Base-by-base conservation (phyloP, 768 basidiomycete species). In the Melanogaster broomeanus region DNA sequence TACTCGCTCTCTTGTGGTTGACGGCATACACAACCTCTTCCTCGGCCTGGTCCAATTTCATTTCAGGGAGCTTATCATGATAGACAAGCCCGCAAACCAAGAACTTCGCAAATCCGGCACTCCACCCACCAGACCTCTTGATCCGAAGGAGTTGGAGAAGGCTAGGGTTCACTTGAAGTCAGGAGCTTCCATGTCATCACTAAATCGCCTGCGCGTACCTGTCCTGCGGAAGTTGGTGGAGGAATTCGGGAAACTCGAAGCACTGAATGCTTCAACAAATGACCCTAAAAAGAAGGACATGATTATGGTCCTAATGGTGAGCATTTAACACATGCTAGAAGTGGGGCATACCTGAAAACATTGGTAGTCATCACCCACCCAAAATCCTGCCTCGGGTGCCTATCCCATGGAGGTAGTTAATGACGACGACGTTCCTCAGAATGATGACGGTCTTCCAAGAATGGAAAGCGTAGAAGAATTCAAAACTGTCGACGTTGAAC, bases 1-100 rank as follows among this genome's bases (percentile, higher is more conserved):
- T 9, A 63, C 62, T 6, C 39, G 19, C 1, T 68, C 61, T 31
- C 42, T 62, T 1, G 62, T 70, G 0, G 57, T 73, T 18, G 72
- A 77, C 37, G 49, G 63, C 2, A 76, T 77, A 72, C 74, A 76
- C 35, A 62, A 65, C n/a, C 52, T 75, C 2, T 63, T 67, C 45
- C 60, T 75, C 16, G 21, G 53, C 6, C 25, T 56, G 3, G 22
- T 35, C 1, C 50, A 52, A 19, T 39, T 34, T n/a, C n/a, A n/a
- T n/a, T n/a, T n/a, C n/a, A n/a, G n/a, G n/a, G n/a, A n/a, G n/a
- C n/a, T n/a, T n/a, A 39, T 59, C 7, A n/a, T 28, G 27, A 49
- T 50, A 28, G 41, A 50, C 31, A 50, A 18, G 31, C 40, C 30
- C 11, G 34, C 18, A 1, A 47, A 27, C 49, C 40, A 42, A 21